A percentile compares a stretch with the other conserved stretches of the same genome.
These are phyloP conservation scores for Talaromyces pinophilus DNA, from an alignment of 2,329 filamentous ascomycete genomes.

Conservation along the genomic window DNA sequence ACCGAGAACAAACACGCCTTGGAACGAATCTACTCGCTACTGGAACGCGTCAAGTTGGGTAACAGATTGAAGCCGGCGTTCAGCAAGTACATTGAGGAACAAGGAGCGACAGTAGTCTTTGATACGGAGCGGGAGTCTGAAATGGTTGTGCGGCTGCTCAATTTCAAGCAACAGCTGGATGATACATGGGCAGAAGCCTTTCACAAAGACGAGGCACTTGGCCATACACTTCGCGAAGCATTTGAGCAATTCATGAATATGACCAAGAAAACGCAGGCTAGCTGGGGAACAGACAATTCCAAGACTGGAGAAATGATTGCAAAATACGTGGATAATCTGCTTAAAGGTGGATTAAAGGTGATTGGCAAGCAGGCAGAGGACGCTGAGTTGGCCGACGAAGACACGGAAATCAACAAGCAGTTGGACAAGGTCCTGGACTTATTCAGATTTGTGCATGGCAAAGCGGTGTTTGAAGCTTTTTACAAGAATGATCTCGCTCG, in stretches of 20 bases:
- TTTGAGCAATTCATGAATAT: slow-evolving; percentile 94
- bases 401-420: slow-evolving; percentile 86
- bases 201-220: slow-evolving; percentile 71
- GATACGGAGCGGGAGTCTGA: slow-evolving; percentile 75
- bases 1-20: slow-evolving; percentile 69
- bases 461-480: slow-evolving; percentile 97
- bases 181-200: slow-evolving; percentile 76
- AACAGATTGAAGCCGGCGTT: slow-evolving; percentile 71
- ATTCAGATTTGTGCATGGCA: slow-evolving; percentile 95
- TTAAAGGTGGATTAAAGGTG: slow-evolving; percentile 80
- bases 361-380: slow-evolving; percentile 52
- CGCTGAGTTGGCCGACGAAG: slow-evolving; percentile 75
- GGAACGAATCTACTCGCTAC: slow-evolving; percentile 73
- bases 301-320: slow-evolving; percentile 99
- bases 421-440: slow-evolving; percentile 90
- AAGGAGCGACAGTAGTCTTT: slow-evolving; percentile 75
- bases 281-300: slow-evolving; percentile 79
- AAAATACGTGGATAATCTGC: slow-evolving; percentile 87
- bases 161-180: slow-evolving; percentile 78
- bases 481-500: slow-evolving; percentile 97
- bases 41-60: slow-evolving; percentile 71
- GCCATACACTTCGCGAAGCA: slow-evolving; percentile 76
- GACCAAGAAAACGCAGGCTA: slow-evolving; percentile 67
- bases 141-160: slow-evolving; percentile 82
- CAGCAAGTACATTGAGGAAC: slow-evolving; percentile 72